Conservation (phyloP, 1,284 basidiomycete genomes). For the Entoloma clypeatum region DNA sequence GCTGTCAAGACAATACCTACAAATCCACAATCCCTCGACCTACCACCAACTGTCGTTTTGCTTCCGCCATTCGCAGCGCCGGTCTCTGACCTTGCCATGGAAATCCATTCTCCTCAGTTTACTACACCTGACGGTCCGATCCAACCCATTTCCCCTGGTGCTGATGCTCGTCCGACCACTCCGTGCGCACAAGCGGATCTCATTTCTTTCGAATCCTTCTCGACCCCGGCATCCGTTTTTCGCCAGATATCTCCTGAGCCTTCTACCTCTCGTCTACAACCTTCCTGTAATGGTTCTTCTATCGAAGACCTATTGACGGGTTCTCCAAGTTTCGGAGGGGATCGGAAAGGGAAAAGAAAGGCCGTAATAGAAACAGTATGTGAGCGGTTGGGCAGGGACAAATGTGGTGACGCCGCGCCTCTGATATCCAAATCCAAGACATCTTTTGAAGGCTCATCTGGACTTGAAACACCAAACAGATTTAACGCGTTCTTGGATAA, state of each 20-base stretch:
- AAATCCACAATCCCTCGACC: conserved; percentile 64
- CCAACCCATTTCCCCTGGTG: conserved; percentile 14
- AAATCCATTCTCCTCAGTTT: not conserved
- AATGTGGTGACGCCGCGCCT: too few species aligned
- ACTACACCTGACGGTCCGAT: conserved; percentile 13
- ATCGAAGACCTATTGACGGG: conserved; percentile 40
- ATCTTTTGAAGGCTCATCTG: too few species aligned
- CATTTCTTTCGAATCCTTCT: conserved; percentile 41
- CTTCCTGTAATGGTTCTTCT: conserved; percentile 17
- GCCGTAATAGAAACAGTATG: not conserved
- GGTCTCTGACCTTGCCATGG: conserved; percentile 1
- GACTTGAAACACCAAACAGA: too few species aligned
- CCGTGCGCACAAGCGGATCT: conserved; percentile 26
- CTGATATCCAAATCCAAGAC: too few species aligned
- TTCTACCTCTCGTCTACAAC: conserved; percentile 4
- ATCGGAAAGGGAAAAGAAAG: not conserved
- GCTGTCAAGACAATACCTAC: conserved; percentile 62
- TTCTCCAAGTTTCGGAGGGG: conserved; percentile 27
- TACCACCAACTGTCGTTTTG: conserved; percentile 22
- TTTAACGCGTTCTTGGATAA: too few species aligned
- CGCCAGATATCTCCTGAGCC: conserved; percentile 10
- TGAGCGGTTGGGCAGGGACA: conserved; percentile 8
- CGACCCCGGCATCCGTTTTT: conserved; percentile 19
- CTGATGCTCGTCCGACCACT: conserved; percentile 19
- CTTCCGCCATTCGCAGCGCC: conserved; percentile 5